Base-by-base conservation (phyloP, 1,284 basidiomycete genomes). In the Ustilago cynodontis region DNA sequence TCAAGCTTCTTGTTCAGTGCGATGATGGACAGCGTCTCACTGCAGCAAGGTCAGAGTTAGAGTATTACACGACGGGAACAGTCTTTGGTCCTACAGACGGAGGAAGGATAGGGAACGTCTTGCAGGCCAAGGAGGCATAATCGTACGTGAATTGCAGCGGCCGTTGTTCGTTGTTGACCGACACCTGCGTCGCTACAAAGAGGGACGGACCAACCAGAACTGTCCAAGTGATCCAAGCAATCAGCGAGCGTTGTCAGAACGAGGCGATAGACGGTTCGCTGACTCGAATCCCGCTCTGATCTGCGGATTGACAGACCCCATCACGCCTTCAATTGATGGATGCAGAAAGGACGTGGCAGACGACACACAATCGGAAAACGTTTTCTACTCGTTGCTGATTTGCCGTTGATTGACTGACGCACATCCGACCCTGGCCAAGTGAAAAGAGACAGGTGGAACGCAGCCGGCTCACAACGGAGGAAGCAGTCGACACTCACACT, bases 281-380 rank as follows among this genome's bases (percentile, higher is more conserved):
- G 57, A 59, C 49, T 59, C 58, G 47, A 59, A 31, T 35, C 18
- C 22, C 33, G 45, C 39, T 35, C 4, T n/a, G n/a, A n/a, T 47
- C 26, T 28, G 47, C 28, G 43, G 7, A 39, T 47, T 43, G 39
- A 43, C 13, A 28, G 7, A 20, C n/a, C 24, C 24, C 52, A 56
- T 56, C 67, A 69, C 63, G 55, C 59, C 62, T 65, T 65, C 54
- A 22, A 29, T 4, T 26, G 50, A 37, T 33, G n/a, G 22, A 51
- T 35, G 47, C 33, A n/a, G 45, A 37, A 43, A 43, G n/a, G 8
- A 43, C 3, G 33, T 66, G 69, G 63, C 64, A 63, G 59, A 71
- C 69, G 69, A 71, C 69, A 71, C 64, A 71, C 64, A 33, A 6
- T 57, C 55, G 43, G 22, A 39, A 61, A 28, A 41, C 52, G 49